Conservation (phyloP, 495 filamentous ascomycete genomes). For the Penicillium lagena region DNA sequence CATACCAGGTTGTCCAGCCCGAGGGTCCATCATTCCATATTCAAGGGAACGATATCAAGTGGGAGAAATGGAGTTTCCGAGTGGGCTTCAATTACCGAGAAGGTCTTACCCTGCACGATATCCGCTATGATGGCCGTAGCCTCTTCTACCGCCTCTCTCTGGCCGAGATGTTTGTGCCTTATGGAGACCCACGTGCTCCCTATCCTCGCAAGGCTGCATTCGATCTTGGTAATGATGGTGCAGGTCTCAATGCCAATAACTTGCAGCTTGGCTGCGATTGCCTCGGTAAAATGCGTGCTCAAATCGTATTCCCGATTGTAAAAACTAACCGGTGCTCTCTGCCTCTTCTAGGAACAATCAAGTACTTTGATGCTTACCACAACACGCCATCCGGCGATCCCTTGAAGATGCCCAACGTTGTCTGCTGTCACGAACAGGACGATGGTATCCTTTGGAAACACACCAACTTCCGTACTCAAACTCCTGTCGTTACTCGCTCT, state of each 20-base stretch:
- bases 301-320: too few species aligned
- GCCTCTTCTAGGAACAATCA: conserved; percentile 26
- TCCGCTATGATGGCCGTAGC: conserved; percentile 59
- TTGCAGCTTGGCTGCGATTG: conserved; percentile 55
- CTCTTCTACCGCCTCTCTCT: conserved; percentile 66
- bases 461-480: conserved; percentile 58
- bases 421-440: conserved; percentile 64
- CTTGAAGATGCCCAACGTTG: conserved; percentile 45
- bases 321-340: too few species aligned
- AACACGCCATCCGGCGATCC: conserved; percentile 46
- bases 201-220: conserved; percentile 64
- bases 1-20: conserved; percentile 69
- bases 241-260: conserved; percentile 62
- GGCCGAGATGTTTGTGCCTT: conserved; percentile 72
- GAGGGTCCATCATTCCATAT: conserved; percentile 64
- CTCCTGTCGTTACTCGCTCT: conserved; percentile 49
- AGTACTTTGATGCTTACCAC: conserved; percentile 55
- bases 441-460: conserved; percentile 65
- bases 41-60: conserved; percentile 36
- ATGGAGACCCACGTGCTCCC: conserved; percentile 55
- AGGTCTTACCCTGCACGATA: conserved; percentile 55
- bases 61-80: conserved; percentile 64
- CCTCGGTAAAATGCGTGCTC: conserved; percentile 31
- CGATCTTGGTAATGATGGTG: conserved; percentile 62
- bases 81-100: conserved; percentile 61